Base-by-base conservation (phyloP, 1,284 basidiomycete genomes). In the Meripilus lineatus region DNA sequence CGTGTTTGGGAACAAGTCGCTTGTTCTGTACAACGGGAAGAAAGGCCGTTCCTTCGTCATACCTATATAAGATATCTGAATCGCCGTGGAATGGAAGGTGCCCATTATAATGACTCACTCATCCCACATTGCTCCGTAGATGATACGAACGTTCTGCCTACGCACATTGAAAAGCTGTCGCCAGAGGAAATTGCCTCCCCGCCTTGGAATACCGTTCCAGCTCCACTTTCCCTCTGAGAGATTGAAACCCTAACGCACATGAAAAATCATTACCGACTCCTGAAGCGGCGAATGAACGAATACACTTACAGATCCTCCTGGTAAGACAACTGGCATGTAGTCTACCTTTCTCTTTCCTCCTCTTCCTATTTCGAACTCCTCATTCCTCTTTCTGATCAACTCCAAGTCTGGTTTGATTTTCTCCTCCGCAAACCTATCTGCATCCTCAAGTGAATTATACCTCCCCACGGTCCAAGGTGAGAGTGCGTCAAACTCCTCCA, bases 101-200 rank as follows among this genome's bases (percentile, higher is more conserved):
- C 28, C n/a, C n/a, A n/a, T 10, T 30, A 30, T 30, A 18, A 22
- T n/a, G 3, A 75, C 81, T 58, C 48, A 86, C 82, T 87, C 85
- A 53, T 89, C 87, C 84, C 85, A 89, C 85, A 88, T 89, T 6
- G 84, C 85, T 18, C 81, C 82, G 50, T 88, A 88, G 42, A 88
- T 72, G 2, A 67, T 80, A n/a, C 77, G 70, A 13, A 77, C 79
- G 10, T 82, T 82, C 32, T 72, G 71, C 33, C 72, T 66, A 23
- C 72, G 72, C 8, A 75, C 80, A 53, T 86, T 81, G 64, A 71
- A 77, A 2, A 89, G 64, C 55, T 89, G 85, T 46, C 76, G 69
- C 86, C 86, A 89, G 37, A 89, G 58, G 59, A 87, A 88, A 24
- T 68, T 71, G 3, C 86, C 86, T 4, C 84, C 84, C 20, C 78